Percentiles rank a stretch among this genome's conserved stretches.
These are phyloP conservation scores for Nothopassalora personata DNA, from an alignment of 2,329 filamentous ascomycete species.

Conservation along the genomic window DNA sequence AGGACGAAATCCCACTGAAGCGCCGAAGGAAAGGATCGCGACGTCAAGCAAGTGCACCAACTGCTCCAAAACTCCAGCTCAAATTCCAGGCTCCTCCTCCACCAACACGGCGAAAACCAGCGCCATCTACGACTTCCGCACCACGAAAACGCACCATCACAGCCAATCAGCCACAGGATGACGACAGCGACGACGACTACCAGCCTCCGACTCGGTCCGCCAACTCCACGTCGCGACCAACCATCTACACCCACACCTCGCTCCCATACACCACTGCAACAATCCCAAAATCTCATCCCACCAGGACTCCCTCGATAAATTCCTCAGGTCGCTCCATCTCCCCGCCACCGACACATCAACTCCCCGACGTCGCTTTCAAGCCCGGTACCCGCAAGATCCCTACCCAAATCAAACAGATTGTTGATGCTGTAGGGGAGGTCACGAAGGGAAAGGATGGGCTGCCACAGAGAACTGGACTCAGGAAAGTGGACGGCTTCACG, in stretches of 20 bases:
- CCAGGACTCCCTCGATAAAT: background rate
- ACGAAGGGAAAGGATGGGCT: background rate
- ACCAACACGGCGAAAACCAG: background rate
- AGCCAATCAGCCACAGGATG: background rate
- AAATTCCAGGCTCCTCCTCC: background rate
- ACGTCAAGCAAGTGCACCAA: background rate
- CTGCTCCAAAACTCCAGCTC: background rate
- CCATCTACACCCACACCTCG: background rate
- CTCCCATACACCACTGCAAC: background rate
- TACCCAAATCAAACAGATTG: background rate
- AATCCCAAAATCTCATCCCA: background rate
- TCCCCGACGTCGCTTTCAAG: background rate
- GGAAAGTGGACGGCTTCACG: background rate
- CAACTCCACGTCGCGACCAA: background rate
- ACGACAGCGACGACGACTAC: background rate
- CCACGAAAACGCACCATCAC: background rate
- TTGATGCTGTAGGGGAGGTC: background rate
- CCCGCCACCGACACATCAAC: background rate
- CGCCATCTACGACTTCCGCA: background rate
- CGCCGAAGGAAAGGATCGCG: background rate
- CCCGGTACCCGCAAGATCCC: background rate
- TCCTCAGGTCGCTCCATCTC: background rate
- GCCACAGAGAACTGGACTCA: background rate
- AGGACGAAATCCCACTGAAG: constrained; percentile 1
- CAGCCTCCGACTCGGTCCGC: background rate